phyloP scores from a whole-genome alignment of 2,329 filamentous ascomycete species.

The Ophiostoma quercus region DNA sequence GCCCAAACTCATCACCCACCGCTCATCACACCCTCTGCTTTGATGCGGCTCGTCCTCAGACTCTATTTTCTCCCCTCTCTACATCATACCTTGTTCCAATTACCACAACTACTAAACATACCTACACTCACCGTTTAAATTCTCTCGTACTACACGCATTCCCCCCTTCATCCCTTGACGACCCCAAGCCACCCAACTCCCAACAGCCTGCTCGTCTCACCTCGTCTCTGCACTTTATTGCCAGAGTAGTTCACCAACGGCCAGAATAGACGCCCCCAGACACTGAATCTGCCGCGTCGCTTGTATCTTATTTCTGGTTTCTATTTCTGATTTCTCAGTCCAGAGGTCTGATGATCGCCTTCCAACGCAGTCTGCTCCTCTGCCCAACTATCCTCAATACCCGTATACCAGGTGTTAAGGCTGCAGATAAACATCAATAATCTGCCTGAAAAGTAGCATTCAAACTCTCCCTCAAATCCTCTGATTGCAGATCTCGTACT shows the following conservation, averaged over 20 bases:
- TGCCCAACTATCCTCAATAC: neutral
- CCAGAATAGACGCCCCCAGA: neutral
- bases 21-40: neutral
- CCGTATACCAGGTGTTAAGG: neutral
- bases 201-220: slow-evolving; percentile 3
- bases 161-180: neutral
- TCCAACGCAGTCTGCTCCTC: neutral
- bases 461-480: neutral
- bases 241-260: neutral
- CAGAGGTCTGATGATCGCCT: no score
- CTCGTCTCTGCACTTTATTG: neutral
- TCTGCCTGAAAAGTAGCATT: neutral
- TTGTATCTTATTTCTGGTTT: neutral
- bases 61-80: neutral
- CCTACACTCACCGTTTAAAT: neutral
- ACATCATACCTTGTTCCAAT: no score
- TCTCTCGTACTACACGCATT: neutral
- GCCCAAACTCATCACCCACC: neutral
- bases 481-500: no score
- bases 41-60: neutral
- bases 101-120: no score
- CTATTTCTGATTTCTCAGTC: no score
- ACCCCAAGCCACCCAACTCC: neutral
- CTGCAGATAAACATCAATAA: neutral
- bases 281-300: neutral